Evolutionary conservation across 2,329 filamentous ascomycete genomes (phyloP).

Genomic region (Nemania abortiva): DNA sequence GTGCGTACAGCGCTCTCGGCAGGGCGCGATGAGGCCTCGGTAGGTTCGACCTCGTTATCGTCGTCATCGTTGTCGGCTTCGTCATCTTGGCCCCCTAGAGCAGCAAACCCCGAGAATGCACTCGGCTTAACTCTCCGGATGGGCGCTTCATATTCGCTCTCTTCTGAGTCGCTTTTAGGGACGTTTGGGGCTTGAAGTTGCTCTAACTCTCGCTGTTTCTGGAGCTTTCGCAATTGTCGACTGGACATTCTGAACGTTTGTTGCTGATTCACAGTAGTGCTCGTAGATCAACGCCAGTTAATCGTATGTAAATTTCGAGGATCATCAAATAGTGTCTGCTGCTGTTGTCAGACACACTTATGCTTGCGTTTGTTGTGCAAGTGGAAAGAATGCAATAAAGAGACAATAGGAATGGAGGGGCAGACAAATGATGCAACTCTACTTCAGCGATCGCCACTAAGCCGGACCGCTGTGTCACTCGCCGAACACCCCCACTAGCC

Average conservation of each 20-base stretch:
- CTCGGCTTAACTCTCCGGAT: constrained; percentile 58
- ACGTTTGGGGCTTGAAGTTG: constrained; percentile 53
- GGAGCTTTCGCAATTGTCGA: constrained; percentile 51
- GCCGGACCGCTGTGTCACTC: background rate
- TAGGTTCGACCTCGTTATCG: constrained; percentile 53
- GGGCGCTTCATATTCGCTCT: constrained; percentile 52
- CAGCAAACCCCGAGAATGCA: constrained; percentile 64
- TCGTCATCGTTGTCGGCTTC: constrained; percentile 56
- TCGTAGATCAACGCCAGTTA: background rate
- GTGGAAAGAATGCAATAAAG: background rate
- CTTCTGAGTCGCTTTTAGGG: constrained; percentile 54
- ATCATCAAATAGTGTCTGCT: background rate
- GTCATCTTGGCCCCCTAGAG: constrained; percentile 61
- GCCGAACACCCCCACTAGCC: background rate
- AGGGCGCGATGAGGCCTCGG: constrained; percentile 42
- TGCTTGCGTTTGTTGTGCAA: background rate
- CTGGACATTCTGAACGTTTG: constrained; percentile 47
- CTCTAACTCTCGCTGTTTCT: constrained; percentile 63
- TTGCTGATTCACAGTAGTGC: background rate
- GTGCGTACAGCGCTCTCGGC: constrained; percentile 29
- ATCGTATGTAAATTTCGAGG: background rate
- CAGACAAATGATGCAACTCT: constrained; percentile 23
- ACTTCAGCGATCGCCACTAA: background rate
- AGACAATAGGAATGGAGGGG: constrained; percentile 15
- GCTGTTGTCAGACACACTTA: too few species aligned